A percentile compares a stretch with the other conserved stretches of the same genome.
These are phyloP conservation scores for Limonomyces culmigenus DNA, from an alignment of 1,284 basidiomycete species.

Conservation along the genomic window DNA sequence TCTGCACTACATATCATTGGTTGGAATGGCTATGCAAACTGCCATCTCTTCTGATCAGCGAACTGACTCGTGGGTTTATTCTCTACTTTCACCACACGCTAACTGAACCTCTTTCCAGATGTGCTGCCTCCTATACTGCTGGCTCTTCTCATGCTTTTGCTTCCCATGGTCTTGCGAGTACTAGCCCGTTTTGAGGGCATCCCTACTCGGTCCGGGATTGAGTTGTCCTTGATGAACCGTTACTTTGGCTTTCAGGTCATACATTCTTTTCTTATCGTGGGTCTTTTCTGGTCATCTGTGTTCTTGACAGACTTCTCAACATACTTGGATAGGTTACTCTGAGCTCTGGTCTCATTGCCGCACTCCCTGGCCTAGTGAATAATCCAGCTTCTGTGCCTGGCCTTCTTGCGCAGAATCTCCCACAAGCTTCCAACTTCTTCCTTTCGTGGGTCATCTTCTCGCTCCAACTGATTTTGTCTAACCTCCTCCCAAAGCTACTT, in stretches of 20 bases:
- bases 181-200: slow-evolving; percentile 69
- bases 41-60: slow-evolving; percentile 42
- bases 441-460: slow-evolving; percentile 45
- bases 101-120: slow-evolving; percentile 88
- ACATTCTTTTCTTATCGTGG: slow-evolving; percentile 81
- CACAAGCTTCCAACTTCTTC: slow-evolving; percentile 86
- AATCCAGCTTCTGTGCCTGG: slow-evolving; percentile 47
- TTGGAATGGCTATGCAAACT: slow-evolving; percentile 73
- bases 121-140: slow-evolving; percentile 76
- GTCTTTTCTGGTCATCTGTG: no score
- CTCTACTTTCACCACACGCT: no score
- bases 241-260: slow-evolving; percentile 89
- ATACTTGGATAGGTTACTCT: no score
- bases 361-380: slow-evolving; percentile 43
- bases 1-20: slow-evolving; percentile 53
- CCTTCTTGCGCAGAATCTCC: slow-evolving; percentile 61
- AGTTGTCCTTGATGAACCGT: slow-evolving; percentile 81
- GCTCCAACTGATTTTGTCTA: slow-evolving; percentile 2
- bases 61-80: no score
- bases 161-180: slow-evolving; percentile 76
- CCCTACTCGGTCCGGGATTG: slow-evolving; percentile 66
- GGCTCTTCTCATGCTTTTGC: slow-evolving; percentile 79
- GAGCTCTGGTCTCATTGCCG: slow-evolving; percentile 62
- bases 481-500: slow-evolving; percentile 26
- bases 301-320: no score